Conservation (phyloP, 225 moss, liverwort and hornwort species). For the Rhytidiadelphus loreus region DNA sequence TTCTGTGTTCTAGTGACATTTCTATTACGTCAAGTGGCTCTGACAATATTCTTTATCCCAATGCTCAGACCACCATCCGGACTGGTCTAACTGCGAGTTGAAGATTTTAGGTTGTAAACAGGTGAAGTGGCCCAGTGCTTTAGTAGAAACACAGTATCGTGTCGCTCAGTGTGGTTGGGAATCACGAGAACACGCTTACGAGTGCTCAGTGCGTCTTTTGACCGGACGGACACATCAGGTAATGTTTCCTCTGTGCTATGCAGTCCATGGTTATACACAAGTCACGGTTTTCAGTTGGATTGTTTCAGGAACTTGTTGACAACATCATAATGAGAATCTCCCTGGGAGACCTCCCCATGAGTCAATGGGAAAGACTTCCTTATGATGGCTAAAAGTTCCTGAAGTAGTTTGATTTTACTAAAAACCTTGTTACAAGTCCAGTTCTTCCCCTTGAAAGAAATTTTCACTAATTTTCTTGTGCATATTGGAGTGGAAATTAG, state of each 20-base stretch:
- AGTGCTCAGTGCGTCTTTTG: conserved; percentile 64
- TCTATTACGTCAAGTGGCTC: background rate
- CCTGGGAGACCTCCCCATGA: background rate
- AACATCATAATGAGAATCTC: background rate
- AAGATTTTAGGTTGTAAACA: conserved; percentile 59
- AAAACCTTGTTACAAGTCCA: background rate
- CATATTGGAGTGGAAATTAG: background rate
- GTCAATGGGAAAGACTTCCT: background rate
- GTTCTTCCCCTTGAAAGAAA: background rate
- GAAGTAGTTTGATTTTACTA: background rate
- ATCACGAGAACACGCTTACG: conserved; percentile 58
- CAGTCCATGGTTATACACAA: background rate
- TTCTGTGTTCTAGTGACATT: background rate
- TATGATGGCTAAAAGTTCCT: background rate
- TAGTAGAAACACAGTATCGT: conserved; percentile 30
- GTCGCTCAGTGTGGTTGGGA: conserved; percentile 72
- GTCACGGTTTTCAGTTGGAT: background rate
- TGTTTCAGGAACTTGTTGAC: background rate
- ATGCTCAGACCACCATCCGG: conserved; percentile 36
- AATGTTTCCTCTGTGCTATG: background rate
- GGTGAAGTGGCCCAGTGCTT: conserved; percentile 69
- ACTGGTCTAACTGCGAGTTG: conserved; percentile 75
- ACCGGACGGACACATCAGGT: conserved; percentile 99
- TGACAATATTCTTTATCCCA: background rate
- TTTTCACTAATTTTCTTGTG: background rate